phyloP scores from a whole-genome alignment of 1,284 basidiomycete genomes.

The Malassezia arunalokei region DNA sequence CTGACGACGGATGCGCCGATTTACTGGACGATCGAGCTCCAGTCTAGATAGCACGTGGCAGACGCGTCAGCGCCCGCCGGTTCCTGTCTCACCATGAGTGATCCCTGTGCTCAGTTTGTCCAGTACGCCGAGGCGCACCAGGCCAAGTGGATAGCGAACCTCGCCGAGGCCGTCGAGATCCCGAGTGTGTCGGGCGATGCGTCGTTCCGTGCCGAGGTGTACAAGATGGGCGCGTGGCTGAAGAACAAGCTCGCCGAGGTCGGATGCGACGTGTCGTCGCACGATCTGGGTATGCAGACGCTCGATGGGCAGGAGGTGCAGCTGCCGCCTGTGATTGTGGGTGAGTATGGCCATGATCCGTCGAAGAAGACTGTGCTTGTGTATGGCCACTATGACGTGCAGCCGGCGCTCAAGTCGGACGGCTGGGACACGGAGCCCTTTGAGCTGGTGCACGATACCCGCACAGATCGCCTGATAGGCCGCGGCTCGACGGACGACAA shows the following conservation, averaged over 20 bases:
- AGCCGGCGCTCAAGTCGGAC: conserved; percentile 57
- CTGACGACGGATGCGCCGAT: conserved; percentile 69
- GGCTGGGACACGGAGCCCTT: conserved; percentile 78
- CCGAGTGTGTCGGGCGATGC: conserved; percentile 44
- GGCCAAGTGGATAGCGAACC: conserved; percentile 28
- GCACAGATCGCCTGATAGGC: conserved; percentile 66
- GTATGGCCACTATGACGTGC: conserved; percentile 58
- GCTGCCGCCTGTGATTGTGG: conserved; percentile 79
- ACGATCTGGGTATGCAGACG: conserved; percentile 57
- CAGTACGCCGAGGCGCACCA: conserved; percentile 41
- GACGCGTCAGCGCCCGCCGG: neutral
- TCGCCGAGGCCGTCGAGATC: conserved; percentile 42
- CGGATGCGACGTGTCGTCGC: conserved; percentile 33
- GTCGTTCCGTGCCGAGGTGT: conserved; percentile 37
- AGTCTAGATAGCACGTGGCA: neutral
- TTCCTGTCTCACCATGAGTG: conserved; percentile 6
- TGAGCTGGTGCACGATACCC: conserved; percentile 58
- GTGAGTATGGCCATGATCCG: conserved; percentile 60
- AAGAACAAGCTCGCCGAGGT: conserved; percentile 31
- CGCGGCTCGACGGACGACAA: conserved; percentile 51
- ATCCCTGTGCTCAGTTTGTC: conserved; percentile 29
- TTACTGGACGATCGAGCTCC: conserved; percentile 69
- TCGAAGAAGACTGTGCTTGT: conserved; percentile 76
- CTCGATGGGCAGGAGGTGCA: conserved; percentile 66
- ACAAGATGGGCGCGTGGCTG: conserved; percentile 44